These are phyloP conservation scores for Heliamphora pulchella DNA, from an alignment of 179 eudicot genomes.

Conservation along the genomic window DNA sequence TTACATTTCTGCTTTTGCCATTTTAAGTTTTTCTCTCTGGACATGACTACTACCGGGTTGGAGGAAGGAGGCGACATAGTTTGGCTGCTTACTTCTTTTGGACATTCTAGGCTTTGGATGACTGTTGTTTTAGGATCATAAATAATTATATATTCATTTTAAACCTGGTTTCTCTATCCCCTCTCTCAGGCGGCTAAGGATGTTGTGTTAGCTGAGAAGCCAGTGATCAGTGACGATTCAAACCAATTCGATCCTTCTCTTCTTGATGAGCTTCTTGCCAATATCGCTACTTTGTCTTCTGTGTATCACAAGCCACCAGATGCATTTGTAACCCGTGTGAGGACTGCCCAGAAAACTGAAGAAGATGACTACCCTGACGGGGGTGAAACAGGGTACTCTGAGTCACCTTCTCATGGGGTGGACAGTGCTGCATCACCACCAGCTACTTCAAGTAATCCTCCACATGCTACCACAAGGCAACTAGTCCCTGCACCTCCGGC, in stretches of 20 bases:
- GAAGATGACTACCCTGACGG: slow-evolving; percentile 88
- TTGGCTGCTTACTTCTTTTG: slow-evolving; percentile 1
- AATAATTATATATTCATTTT: not conserved
- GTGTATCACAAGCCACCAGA: slow-evolving; percentile 97
- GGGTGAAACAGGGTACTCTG: slow-evolving; percentile 59
- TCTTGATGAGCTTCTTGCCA: slow-evolving; percentile 94
- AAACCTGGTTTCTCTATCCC: slow-evolving; percentile 12
- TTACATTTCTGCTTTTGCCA: not conserved
- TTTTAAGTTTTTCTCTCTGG: not conserved
- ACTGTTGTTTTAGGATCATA: not conserved
- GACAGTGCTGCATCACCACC: slow-evolving; percentile 55
- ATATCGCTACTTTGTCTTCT: slow-evolving; percentile 89
- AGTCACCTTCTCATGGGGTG: slow-evolving; percentile 52
- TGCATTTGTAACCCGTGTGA: slow-evolving; percentile 84
- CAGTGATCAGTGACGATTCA: slow-evolving; percentile 93
- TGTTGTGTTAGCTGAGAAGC: slow-evolving; percentile 94
- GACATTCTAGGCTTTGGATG: not conserved
- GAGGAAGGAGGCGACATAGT: not conserved
- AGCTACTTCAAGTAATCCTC: slow-evolving; percentile 42
- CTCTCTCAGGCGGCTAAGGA: slow-evolving; percentile 85
- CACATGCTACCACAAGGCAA: slow-evolving; percentile 42
- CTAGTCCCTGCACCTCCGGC: slow-evolving; percentile 41
- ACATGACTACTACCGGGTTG: not conserved
- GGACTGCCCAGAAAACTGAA: slow-evolving; percentile 69
- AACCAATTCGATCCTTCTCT: slow-evolving; percentile 89